These are phyloP conservation scores for Colletotrichum eleusines DNA, from an alignment of 2,329 filamentous ascomycete genomes.

Conservation along the genomic window DNA sequence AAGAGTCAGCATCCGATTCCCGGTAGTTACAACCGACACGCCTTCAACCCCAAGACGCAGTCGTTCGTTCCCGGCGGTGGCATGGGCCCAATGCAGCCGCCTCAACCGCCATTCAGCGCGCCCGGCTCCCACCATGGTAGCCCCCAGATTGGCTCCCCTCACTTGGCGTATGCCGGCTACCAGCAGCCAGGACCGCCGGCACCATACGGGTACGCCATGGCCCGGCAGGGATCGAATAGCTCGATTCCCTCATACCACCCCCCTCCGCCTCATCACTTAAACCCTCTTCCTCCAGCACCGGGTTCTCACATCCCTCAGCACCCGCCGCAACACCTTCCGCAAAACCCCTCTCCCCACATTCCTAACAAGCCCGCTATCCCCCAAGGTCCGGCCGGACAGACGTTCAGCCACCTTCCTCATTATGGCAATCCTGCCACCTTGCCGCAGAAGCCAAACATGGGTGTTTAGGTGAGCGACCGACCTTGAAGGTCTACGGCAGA, in stretches of 20 bases:
- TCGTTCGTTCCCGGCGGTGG: slow-evolving; percentile 80
- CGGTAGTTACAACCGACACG: slow-evolving; percentile 84
- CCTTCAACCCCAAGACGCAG: slow-evolving; percentile 95
- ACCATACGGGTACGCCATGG: slow-evolving; percentile 67
- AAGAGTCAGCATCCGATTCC: slow-evolving; percentile 86
- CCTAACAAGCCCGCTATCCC: slow-evolving; percentile 60
- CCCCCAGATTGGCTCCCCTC: slow-evolving; percentile 65
- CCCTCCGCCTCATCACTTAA: slow-evolving; percentile 56
- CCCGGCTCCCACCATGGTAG: slow-evolving; percentile 64
- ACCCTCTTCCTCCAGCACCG: slow-evolving; percentile 49
- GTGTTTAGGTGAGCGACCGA: slow-evolving; percentile 40
- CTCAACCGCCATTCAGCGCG: slow-evolving; percentile 62
- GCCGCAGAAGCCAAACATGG: slow-evolving; percentile 69
- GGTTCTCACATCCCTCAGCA: slow-evolving; percentile 53
- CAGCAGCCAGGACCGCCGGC: slow-evolving; percentile 60
- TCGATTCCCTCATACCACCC: slow-evolving; percentile 65
- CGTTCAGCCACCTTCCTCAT: slow-evolving; percentile 66
- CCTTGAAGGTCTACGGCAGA: slow-evolving; percentile 38
- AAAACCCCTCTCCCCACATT: slow-evolving; percentile 57
- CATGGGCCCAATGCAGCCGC: slow-evolving; percentile 60
- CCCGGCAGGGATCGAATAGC: slow-evolving; percentile 67
- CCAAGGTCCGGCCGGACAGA: slow-evolving; percentile 56
- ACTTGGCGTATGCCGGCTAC: slow-evolving; percentile 63
- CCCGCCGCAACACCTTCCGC: slow-evolving; percentile 58
- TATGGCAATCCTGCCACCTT: slow-evolving; percentile 72